Percentiles rank a stretch among this genome's conserved stretches.
phyloP scores from a whole-genome alignment of 2,329 filamentous ascomycete genomes.

The Echinosphaeria canescens region DNA sequence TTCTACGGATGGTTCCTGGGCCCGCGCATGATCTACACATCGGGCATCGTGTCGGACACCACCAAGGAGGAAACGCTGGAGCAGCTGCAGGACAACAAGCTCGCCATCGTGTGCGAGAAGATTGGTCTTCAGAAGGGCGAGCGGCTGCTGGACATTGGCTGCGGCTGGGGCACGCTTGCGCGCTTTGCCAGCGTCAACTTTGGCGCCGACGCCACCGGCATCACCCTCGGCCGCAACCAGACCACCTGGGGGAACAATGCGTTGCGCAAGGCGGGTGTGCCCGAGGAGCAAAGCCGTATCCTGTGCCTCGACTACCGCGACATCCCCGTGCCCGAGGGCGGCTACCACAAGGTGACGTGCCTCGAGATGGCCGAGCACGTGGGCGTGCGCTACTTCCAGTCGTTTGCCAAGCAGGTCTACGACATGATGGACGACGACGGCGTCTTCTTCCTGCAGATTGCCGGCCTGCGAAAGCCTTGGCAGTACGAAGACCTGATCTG shows the following conservation, averaged over 20 bases:
- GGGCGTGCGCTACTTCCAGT: constrained; percentile 68
- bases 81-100: constrained; percentile 94
- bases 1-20: constrained; percentile 98
- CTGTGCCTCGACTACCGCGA: constrained; percentile 97
- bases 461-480: constrained; percentile 84
- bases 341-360: constrained; percentile 90
- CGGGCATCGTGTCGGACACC: constrained; percentile 77
- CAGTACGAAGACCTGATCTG: constrained; percentile 96
- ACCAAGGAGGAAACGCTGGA: constrained; percentile 79
- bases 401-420: constrained; percentile 70
- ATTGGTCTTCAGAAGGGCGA: constrained; percentile 68
- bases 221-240: constrained; percentile 91
- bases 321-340: constrained; percentile 55
- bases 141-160: constrained; percentile 80
- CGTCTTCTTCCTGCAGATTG: constrained; percentile 88
- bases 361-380: constrained; percentile 99
- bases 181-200: constrained; percentile 89
- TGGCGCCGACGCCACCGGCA: constrained; percentile 60
- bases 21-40: constrained; percentile 97
- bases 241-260: constrained; percentile 91
- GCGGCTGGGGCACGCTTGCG: constrained; percentile 92
- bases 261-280: constrained; percentile 59
- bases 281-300: constrained; percentile 77
- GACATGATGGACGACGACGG: constrained; percentile 96
- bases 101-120: constrained; percentile 90